phyloP scores from a whole-genome alignment of 805 yeast genomes.

The Wickerhamiella parazyma region DNA sequence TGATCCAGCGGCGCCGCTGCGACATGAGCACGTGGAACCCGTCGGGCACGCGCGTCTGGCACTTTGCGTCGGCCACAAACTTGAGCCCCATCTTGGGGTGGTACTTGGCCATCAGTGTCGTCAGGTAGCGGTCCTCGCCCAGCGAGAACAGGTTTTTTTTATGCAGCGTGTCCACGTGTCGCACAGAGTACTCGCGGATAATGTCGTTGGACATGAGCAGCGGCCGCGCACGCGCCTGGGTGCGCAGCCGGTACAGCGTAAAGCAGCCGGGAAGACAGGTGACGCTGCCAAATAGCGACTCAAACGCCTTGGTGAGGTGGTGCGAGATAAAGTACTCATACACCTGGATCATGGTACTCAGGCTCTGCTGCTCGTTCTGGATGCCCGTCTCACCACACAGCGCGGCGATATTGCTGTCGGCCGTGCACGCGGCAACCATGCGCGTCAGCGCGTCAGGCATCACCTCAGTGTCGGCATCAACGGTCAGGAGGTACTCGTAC shows the following conservation, averaged over 20 bases:
- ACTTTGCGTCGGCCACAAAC: constrained; percentile 45
- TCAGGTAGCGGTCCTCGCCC: constrained; percentile 48
- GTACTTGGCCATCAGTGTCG: constrained; percentile 44
- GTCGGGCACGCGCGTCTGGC: constrained; percentile 46
- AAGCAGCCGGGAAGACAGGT: constrained; percentile 61
- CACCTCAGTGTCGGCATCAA: constrained; percentile 51
- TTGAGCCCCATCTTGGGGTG: constrained; percentile 43
- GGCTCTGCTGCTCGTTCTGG: constrained; percentile 38
- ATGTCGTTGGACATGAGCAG: constrained; percentile 47
- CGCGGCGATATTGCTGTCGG: constrained; percentile 44
- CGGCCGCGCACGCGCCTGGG: constrained; percentile 39
- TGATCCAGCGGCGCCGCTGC: constrained; percentile 57
- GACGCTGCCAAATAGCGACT: constrained; percentile 46
- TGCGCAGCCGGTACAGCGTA: constrained; percentile 38
- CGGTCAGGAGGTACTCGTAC: constrained; percentile 43
- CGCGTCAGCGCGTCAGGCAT: constrained; percentile 41
- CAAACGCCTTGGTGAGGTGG: constrained; percentile 51
- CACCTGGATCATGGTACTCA: constrained; percentile 51
- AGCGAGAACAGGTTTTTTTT: constrained; percentile 45
- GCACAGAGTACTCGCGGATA: constrained; percentile 42
- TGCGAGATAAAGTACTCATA: constrained; percentile 53
- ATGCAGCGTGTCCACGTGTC: constrained; percentile 45
- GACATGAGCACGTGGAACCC: constrained; percentile 43
- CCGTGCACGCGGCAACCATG: constrained; percentile 45
- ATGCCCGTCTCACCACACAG: constrained; percentile 52